These are phyloP conservation scores for Paraconiothyrium brasiliense DNA, from an alignment of 2,329 filamentous ascomycete genomes.

Conservation along the genomic window DNA sequence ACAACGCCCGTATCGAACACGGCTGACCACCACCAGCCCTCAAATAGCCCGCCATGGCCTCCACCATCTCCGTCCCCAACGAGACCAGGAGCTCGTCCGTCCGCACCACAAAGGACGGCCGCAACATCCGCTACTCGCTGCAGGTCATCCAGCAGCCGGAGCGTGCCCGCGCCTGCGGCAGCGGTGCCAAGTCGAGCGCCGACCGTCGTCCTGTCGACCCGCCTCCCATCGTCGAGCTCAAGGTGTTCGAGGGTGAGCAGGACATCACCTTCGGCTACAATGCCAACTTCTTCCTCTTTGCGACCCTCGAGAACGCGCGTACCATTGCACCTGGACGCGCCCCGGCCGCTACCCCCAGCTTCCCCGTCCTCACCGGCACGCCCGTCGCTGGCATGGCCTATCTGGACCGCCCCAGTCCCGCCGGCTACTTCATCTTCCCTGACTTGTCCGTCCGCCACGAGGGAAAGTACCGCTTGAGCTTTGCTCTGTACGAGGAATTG, in stretches of 20 bases:
- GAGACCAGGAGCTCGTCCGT: conserved; percentile 63
- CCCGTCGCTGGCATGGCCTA: conserved; percentile 97
- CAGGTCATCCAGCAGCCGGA: conserved; percentile 93
- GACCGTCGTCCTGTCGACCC: conserved; percentile 93
- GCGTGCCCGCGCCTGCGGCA: conserved; percentile 92
- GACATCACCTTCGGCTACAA: conserved; percentile 88
- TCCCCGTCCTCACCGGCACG: conserved; percentile 90
- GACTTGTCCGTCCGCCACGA: conserved; percentile 96
- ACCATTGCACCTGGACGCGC: conserved; percentile 82
- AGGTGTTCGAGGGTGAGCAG: conserved; percentile 77
- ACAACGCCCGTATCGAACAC: conserved; percentile 8
- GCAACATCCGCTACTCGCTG: conserved; percentile 81
- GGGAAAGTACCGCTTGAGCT: conserved; percentile 88
- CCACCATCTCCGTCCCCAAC: conserved; percentile 63
- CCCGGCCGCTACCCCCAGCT: conserved; percentile 70
- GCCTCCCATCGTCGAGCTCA: conserved; percentile 91
- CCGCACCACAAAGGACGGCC: conserved; percentile 76
- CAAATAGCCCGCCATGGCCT: conserved; percentile 35
- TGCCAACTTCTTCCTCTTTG: conserved; percentile 95
- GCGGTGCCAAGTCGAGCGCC: conserved; percentile 83
- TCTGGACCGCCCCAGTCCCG: conserved; percentile 80
- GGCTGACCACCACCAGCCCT: conserved; percentile 19
- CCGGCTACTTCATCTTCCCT: conserved; percentile 97
- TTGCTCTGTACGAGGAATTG: conserved; percentile 92
- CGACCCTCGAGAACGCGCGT: conserved; percentile 86